These are phyloP conservation scores for Tylopilus rubrobrunneus DNA, from an alignment of 768 basidiomycete species.

Conservation along the genomic window DNA sequence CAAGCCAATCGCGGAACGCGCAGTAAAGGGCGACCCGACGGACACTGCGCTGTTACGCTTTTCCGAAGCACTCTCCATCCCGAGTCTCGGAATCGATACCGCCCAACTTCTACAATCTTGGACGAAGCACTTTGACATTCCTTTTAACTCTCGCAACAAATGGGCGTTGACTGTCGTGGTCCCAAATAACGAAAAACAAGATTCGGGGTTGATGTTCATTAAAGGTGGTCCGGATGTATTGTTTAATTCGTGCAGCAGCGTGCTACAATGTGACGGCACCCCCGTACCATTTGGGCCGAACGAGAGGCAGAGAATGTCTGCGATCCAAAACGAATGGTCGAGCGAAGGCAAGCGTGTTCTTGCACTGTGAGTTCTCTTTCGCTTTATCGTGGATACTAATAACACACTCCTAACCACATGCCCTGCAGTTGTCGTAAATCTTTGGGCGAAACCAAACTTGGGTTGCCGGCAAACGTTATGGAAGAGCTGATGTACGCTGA, in stretches of 20 bases:
- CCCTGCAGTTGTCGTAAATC: constrained; percentile 28
- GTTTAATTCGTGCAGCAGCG: constrained; percentile 35
- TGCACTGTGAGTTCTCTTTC: constrained; percentile 31
- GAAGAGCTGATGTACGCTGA: constrained; percentile 39
- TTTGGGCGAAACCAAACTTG: constrained; percentile 18
- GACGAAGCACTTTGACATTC: constrained; percentile 33
- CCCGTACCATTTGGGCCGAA: constrained; percentile 29
- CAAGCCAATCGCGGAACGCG: constrained; percentile 29
- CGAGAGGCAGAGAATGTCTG: constrained; percentile 20
- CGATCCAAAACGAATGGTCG: constrained; percentile 41
- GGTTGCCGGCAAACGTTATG: constrained; percentile 21
- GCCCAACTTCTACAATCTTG: constrained; percentile 17
- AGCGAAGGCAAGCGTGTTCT: constrained; percentile 52
- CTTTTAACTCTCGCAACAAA: constrained; percentile 51
- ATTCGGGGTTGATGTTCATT: constrained; percentile 37
- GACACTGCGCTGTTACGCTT: constrained; percentile 53
- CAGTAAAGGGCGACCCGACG: constrained; percentile 45
- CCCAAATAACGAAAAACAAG: constrained; percentile 4
- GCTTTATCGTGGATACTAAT: not conserved
- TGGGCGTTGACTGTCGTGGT: constrained; percentile 47
- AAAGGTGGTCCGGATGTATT: constrained; percentile 61
- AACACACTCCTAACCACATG: not conserved
- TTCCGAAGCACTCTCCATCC: constrained; percentile 29
- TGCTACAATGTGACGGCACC: constrained; percentile 31
- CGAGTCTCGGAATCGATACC: constrained; percentile 17